A percentile compares a stretch with the other conserved stretches of the same genome.
Conservation (phyloP, 805 yeast genomes). For the Jamesozyma jinghongensis region DNA sequence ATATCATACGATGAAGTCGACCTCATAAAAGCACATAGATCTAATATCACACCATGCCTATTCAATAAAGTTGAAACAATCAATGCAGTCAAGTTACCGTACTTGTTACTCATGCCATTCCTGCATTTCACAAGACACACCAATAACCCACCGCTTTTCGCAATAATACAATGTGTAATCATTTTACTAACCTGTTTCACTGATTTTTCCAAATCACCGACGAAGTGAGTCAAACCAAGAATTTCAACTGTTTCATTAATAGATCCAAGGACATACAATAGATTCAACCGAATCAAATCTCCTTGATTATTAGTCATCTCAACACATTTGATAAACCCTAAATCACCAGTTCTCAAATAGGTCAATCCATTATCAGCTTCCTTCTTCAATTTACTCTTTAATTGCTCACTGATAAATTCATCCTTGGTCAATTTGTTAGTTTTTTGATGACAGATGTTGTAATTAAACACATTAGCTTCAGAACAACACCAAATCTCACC, state of each 20-base stretch:
- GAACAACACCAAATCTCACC: slow-evolving; percentile 98
- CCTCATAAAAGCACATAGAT: slow-evolving; percentile 72
- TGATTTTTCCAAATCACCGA: slow-evolving; percentile 68
- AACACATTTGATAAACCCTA: slow-evolving; percentile 83
- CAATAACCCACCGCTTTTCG: slow-evolving; percentile 74
- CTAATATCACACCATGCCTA: slow-evolving; percentile 73
- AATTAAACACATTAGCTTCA: slow-evolving; percentile 65
- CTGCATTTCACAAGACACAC: slow-evolving; percentile 64
- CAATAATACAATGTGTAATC: slow-evolving; percentile 49
- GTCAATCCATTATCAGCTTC: slow-evolving; percentile 54
- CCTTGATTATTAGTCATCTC: slow-evolving; percentile 35
- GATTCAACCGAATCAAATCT: slow-evolving; percentile 46
- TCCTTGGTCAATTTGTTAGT: slow-evolving; percentile 39
- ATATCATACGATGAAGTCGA: slow-evolving; percentile 22
- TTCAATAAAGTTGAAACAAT: slow-evolving; percentile 70
- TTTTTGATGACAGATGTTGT: slow-evolving; percentile 39
- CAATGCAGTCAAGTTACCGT: slow-evolving; percentile 71
- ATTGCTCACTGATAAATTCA: slow-evolving; percentile 43
- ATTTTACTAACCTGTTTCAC: slow-evolving; percentile 43
- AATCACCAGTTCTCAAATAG: slow-evolving; percentile 84
- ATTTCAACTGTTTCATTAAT: slow-evolving; percentile 84
- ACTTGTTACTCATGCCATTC: slow-evolving; percentile 36
- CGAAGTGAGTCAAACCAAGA: slow-evolving; percentile 86
- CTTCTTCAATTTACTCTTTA: slow-evolving; percentile 49
- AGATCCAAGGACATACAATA: slow-evolving; percentile 75